A percentile compares a stretch with the other conserved stretches of the same genome.
Conservation (phyloP, 2,329 filamentous ascomycete genomes). For the Phialophora expanda region DNA sequence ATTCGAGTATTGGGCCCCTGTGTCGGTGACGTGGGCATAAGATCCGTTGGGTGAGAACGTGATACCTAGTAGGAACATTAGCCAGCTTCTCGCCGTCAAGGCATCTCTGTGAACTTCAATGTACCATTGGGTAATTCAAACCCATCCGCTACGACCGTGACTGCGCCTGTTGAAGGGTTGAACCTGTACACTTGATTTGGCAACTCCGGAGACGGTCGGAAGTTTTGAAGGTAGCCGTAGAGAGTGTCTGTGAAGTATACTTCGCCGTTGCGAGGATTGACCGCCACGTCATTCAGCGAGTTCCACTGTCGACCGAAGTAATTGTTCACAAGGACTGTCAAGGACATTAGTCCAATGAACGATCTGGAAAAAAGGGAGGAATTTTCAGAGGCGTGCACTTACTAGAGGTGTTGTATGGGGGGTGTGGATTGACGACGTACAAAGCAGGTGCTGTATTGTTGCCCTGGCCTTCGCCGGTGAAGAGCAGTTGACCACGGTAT, state of each 20-base stretch:
- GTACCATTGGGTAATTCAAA: constrained; percentile 54
- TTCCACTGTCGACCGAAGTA: constrained; percentile 59
- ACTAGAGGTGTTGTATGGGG: constrained; percentile 60
- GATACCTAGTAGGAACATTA: constrained; percentile 22
- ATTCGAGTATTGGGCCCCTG: constrained; percentile 31
- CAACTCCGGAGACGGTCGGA: constrained; percentile 52
- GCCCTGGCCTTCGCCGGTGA: constrained; percentile 59
- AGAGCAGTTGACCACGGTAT: constrained; percentile 57
- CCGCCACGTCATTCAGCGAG: constrained; percentile 38
- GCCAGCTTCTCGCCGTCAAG: neutral
- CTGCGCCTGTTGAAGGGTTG: constrained; percentile 48
- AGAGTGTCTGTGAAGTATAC: constrained; percentile 41
- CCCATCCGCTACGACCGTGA: constrained; percentile 57
- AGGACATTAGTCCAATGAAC: neutral
- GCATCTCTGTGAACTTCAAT: constrained; percentile 9
- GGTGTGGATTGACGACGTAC: constrained; percentile 52
- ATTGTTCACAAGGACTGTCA: constrained; percentile 61
- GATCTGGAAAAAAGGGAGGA: neutral
- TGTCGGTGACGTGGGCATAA: constrained; percentile 40
- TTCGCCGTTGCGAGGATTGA: constrained; percentile 37
- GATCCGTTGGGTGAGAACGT: constrained; percentile 46
- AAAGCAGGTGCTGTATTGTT: constrained; percentile 49
- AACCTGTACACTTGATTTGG: constrained; percentile 59
- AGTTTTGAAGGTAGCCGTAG: constrained; percentile 53
- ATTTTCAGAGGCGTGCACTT: constrained; percentile 16